Evolutionary conservation across 1,284 basidiomycete species (phyloP).

Genomic region (Apiotrichum gracile): DNA sequence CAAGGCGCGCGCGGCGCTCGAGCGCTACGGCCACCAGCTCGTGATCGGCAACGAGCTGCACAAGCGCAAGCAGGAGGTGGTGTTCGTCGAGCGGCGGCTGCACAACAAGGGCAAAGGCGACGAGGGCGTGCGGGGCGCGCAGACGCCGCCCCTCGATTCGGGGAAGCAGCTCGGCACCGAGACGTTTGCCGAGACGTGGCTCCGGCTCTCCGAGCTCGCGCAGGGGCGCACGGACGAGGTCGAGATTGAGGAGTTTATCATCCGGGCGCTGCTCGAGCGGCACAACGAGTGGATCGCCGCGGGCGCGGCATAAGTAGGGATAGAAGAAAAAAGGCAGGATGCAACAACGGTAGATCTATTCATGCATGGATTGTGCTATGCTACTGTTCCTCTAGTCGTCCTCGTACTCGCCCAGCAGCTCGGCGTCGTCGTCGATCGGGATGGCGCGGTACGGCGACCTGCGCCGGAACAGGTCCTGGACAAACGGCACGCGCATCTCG

Average conservation of each 20-base stretch:
- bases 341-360: not conserved
- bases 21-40: constrained; percentile 92
- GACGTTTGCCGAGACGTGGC: constrained; percentile 62
- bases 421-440: constrained; percentile 75
- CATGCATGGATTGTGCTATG: constrained; percentile 1
- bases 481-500: constrained; percentile 50
- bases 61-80: constrained; percentile 81
- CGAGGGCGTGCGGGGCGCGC: constrained; percentile 3
- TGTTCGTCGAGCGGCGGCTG: constrained; percentile 60
- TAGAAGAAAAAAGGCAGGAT: not conserved
- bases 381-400: constrained; percentile 11
- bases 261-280: constrained; percentile 64
- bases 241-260: constrained; percentile 88
- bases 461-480: constrained; percentile 44
- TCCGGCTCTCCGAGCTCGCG: constrained; percentile 57
- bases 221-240: constrained; percentile 33
- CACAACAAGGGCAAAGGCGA: constrained; percentile 7
- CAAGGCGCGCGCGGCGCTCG: constrained; percentile 79
- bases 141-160: constrained; percentile 28
- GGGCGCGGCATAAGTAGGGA: not conserved
- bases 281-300: constrained; percentile 64
- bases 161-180: constrained; percentile 11
- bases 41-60: constrained; percentile 95
- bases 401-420: constrained; percentile 34
- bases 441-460: constrained; percentile 71